Base-by-base conservation (phyloP, 2,329 filamentous ascomycete species). In the Xylariales sp. region DNA sequence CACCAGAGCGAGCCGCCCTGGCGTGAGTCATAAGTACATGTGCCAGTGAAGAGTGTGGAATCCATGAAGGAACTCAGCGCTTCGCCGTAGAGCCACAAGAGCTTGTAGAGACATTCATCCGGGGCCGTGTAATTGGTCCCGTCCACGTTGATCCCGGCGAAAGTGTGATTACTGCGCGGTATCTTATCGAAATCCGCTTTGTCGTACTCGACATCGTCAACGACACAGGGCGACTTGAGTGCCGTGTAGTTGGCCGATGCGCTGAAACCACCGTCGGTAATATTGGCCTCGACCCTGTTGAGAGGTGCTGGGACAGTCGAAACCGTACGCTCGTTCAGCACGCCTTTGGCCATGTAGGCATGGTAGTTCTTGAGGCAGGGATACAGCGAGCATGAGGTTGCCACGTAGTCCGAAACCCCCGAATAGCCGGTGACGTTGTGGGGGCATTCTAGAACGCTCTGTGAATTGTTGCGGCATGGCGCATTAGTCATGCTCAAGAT, bases 341-440 rank as follows among this genome's bases (percentile, higher is more conserved):
- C 25, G 4, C 48, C 48, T 3, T 24, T 24, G 21, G 43, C 38
- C 22, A 52, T 31, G 20, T 22, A 32, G 18, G 46, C 48, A 7
- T 48, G 8, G 28, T 47, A 52, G 32, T 48, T 52, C 31, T 48
- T 45, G 14, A 51, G 27, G 12, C 48, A 52, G 1, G 48, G 45
- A 14, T 51, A 52, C 6, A 52, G 34, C 14, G 46, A 35, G 19
- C 48, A 52, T 6, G 48, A 47, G 2, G 46, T 46, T 9, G 46
- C 48, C 5, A 51, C 36, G 12, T 46, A 40, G 21, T 47, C 47
- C 19, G 36, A 31, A 1, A 33, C n/a, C 9, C 14, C 22, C 5
- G 42, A 37, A 15, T 25, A 22, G 5, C 34, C 43, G 8, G 35
- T 31, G 15, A 40, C 15, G 11, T 40, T 14, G 19, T 53, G 43